These are phyloP conservation scores for Fusarium proliferatum DNA, from an alignment of 2,329 filamentous ascomycete genomes.

Conservation along the genomic window DNA sequence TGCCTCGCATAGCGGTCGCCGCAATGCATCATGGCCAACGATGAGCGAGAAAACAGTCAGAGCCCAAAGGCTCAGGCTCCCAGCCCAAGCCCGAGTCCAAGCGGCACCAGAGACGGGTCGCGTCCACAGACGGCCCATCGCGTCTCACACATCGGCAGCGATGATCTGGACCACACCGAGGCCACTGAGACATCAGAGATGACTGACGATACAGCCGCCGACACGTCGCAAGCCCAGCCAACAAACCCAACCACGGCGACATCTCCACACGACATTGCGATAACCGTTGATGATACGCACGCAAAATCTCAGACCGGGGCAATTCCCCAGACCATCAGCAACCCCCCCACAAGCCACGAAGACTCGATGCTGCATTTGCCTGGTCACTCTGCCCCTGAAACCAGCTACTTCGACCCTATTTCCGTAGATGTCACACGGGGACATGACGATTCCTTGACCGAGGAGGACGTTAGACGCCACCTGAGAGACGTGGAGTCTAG, in stretches of 20 bases:
- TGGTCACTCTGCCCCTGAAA: constrained; percentile 47
- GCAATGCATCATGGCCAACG: constrained; percentile 53
- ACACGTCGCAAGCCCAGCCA: constrained; percentile 18
- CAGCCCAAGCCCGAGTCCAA: constrained; percentile 22
- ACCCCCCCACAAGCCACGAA: constrained; percentile 20
- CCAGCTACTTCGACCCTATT: constrained; percentile 57
- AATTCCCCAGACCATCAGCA: constrained; percentile 2
- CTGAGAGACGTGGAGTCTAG: constrained; percentile 74
- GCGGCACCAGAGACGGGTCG: constrained; percentile 23
- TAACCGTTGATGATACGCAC: constrained; percentile 27
- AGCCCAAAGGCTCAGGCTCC: constrained; percentile 32
- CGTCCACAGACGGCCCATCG: constrained; percentile 43
- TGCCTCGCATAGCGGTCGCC: constrained; percentile 31
- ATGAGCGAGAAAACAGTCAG: constrained; percentile 43
- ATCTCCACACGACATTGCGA: constrained; percentile 29
- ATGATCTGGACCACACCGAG: constrained; percentile 1
- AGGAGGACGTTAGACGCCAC: constrained; percentile 65
- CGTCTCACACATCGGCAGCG: constrained; percentile 32
- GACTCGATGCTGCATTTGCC: constrained; percentile 33
- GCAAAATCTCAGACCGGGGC: constrained; percentile 13
- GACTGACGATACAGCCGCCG: constrained; percentile 26
- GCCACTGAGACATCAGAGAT: constrained; percentile 33
- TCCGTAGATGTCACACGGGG: constrained; percentile 50
- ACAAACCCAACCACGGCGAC: constrained; percentile 23
- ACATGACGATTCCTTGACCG: constrained; percentile 61